phyloP scores from a whole-genome alignment of 495 filamentous ascomycete genomes.

The Annulohypoxylon bovei region DNA sequence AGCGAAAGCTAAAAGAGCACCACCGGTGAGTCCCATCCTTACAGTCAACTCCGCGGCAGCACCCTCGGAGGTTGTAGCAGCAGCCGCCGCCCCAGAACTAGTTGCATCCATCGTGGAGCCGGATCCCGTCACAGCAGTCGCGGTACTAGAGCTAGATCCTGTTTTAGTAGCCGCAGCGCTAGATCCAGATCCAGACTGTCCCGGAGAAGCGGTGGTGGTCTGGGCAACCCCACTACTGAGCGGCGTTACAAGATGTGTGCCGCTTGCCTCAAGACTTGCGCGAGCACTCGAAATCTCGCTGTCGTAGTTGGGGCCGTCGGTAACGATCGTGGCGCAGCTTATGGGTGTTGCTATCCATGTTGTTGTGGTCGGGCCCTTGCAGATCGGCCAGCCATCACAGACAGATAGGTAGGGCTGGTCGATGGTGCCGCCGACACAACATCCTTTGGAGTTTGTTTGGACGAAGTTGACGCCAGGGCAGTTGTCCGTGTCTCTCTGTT shows the following conservation, averaged over 20 bases:
- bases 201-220: neutral
- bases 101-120: no score
- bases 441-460: neutral
- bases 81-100: neutral
- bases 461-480: conserved; percentile 1
- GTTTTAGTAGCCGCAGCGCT: neutral
- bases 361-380: conserved; percentile 6
- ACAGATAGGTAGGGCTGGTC: conserved; percentile 5
- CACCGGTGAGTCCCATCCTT: neutral
- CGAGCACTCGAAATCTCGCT: neutral
- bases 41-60: neutral
- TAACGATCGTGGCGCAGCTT: conserved; percentile 10
- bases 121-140: no score
- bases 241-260: neutral
- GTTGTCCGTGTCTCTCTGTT: neutral
- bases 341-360: neutral
- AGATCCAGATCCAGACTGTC: neutral
- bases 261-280: conserved; percentile 2
- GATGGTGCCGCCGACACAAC: conserved; percentile 16
- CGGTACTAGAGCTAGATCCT: no score
- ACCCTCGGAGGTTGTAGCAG: neutral
- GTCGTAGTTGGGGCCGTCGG: conserved; percentile 1
- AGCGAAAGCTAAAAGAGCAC: neutral
- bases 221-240: neutral
- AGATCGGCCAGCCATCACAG: conserved; percentile 12